phyloP scores from a whole-genome alignment of 1,284 basidiomycete species.

The Trichosporon sp. region DNA sequence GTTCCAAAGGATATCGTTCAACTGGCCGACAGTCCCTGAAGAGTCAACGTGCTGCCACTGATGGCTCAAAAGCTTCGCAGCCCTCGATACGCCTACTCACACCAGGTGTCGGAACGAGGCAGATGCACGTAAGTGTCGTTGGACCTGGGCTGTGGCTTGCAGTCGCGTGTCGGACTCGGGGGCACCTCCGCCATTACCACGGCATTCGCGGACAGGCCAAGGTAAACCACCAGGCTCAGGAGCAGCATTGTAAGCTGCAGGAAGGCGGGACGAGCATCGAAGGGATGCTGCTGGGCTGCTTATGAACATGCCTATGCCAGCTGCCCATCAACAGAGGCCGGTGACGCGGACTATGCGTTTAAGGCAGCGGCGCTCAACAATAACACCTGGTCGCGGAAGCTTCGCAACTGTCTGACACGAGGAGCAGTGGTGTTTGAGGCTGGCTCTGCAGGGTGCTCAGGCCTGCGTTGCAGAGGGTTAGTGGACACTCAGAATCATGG shows the following conservation, averaged over 20 bases:
- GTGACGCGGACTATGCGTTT: too few species aligned
- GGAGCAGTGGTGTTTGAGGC: too few species aligned
- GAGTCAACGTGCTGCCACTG: neutral
- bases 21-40: neutral
- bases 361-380: too few species aligned
- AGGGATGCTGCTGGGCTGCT: neutral
- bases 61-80: too few species aligned
- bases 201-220: neutral
- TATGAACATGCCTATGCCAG: too few species aligned
- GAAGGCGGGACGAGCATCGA: neutral
- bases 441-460: too few species aligned
- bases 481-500: too few species aligned
- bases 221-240: neutral
- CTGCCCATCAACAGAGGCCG: too few species aligned
- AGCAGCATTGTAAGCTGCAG: neutral
- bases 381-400: too few species aligned
- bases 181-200: neutral
- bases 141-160: neutral
- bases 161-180: neutral
- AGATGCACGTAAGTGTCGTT: neutral
- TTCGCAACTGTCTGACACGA: too few species aligned
- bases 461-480: too few species aligned
- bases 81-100: neutral
- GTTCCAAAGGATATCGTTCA: neutral
- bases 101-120: neutral